Conservation (phyloP, 257 asterid genomes). For the Ocimum tenuiflorum region DNA sequence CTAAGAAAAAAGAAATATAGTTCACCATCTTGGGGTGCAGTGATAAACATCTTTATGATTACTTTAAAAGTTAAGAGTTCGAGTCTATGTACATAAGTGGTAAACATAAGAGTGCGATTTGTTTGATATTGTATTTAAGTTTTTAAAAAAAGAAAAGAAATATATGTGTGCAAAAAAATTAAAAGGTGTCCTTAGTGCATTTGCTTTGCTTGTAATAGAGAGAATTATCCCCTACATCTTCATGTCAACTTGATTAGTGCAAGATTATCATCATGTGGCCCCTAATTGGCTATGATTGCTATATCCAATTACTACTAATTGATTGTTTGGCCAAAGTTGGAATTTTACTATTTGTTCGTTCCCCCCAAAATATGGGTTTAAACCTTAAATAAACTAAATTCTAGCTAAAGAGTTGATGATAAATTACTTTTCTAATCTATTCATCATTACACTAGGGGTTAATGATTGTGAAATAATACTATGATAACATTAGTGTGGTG, state of each 20-base stretch:
- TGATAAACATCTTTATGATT: no score
- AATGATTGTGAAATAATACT: conserved; percentile 1
- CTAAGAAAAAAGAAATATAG: no score
- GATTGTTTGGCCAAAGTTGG: conserved; percentile 10
- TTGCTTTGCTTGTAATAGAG: conserved; percentile 1
- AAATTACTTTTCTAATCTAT: neutral
- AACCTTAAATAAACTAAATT: neutral
- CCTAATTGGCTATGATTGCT: conserved; percentile 19
- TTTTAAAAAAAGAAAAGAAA: no score
- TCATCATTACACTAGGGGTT: neutral
- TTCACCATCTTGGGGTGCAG: no score
- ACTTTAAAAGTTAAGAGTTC: no score
- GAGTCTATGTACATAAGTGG: no score
- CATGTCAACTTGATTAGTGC: neutral
- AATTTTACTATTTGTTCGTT: neutral
- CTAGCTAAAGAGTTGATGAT: no score
- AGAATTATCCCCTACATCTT: neutral
- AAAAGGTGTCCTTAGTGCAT: conserved; percentile 7
- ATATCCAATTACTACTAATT: neutral
- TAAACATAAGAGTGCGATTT: no score
- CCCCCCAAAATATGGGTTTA: neutral
- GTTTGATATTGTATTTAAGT: no score
- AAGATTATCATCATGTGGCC: conserved; percentile 7
- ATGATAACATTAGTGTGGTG: neutral
- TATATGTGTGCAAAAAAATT: conserved; percentile 15